These are phyloP conservation scores for Astragalus membranaceus DNA, from an alignment of 306 rosid species.

Conservation along the genomic window DNA sequence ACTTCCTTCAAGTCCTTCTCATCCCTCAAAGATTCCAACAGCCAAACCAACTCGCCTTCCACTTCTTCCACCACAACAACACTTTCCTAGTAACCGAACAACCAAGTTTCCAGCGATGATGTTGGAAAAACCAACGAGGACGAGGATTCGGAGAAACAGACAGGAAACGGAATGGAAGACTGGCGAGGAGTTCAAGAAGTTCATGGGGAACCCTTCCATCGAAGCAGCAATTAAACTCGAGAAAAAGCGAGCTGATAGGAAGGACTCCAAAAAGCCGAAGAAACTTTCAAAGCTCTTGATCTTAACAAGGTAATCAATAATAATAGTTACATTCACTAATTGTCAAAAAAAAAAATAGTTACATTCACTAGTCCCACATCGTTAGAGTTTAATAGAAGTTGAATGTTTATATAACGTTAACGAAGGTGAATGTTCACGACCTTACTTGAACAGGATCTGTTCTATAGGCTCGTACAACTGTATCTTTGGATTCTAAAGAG, in stretches of 20 bases:
- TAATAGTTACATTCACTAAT: too few species aligned
- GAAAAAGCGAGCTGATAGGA: slow-evolving; percentile 75
- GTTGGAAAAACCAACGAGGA: background rate
- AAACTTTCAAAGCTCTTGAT: slow-evolving; percentile 65
- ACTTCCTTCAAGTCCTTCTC: slow-evolving; percentile 1
- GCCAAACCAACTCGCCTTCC: background rate
- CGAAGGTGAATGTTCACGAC: too few species aligned
- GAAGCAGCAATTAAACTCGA: slow-evolving; percentile 88
- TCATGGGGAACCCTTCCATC: slow-evolving; percentile 73
- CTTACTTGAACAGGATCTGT: too few species aligned
- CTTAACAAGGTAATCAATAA: slow-evolving; percentile 60
- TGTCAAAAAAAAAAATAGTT: too few species aligned
- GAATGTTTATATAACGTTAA: too few species aligned
- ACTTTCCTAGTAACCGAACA: slow-evolving; percentile 19
- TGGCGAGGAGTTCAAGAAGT: slow-evolving; percentile 72
- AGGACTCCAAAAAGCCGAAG: slow-evolving; percentile 64
- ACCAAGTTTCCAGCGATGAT: background rate
- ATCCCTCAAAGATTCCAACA: background rate
- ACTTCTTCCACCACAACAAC: slow-evolving; percentile 20
- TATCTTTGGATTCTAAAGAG: too few species aligned
- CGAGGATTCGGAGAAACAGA: slow-evolving; percentile 14
- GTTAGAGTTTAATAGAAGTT: too few species aligned
- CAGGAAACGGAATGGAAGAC: slow-evolving; percentile 72
- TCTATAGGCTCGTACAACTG: too few species aligned
- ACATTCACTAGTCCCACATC: slow-evolving; percentile 5